Percentiles rank a stretch among this genome's conserved stretches.
Evolutionary conservation across 2,329 filamentous ascomycete genomes (phyloP).

Genomic region (Cytospora piceicola): DNA sequence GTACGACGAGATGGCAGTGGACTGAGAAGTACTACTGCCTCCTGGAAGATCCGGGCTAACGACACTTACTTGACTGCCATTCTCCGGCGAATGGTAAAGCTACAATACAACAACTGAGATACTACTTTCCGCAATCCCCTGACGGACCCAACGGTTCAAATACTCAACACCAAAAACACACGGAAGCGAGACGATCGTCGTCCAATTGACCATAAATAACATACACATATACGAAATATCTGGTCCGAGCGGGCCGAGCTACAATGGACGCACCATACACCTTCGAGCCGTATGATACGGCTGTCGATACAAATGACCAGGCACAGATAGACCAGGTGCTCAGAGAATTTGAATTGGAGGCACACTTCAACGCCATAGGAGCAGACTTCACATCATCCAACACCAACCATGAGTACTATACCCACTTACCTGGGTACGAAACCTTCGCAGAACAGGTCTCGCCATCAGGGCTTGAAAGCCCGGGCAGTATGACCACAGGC

Average conservation of each 20-base stretch:
- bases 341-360: slow-evolving; percentile 6
- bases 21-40: slow-evolving; percentile 1
- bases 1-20: not conserved
- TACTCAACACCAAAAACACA: not conserved
- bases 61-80: not conserved
- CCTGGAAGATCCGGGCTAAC: slow-evolving; percentile 28
- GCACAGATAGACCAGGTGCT: slow-evolving; percentile 7
- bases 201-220: not conserved
- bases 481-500: slow-evolving; percentile 22
- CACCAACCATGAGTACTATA: not conserved
- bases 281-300: slow-evolving; percentile 9
- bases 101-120: not conserved
- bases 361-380: not conserved
- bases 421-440: not conserved
- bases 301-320: slow-evolving; percentile 2
- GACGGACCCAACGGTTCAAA: not conserved
- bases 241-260: not conserved
- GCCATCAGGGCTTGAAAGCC: slow-evolving; percentile 15
- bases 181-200: not conserved
- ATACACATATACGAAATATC: not conserved
- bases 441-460: not conserved
- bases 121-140: not conserved
- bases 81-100: not conserved
- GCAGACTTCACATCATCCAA: not conserved
- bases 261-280: slow-evolving; percentile 6